A percentile compares a stretch with the other conserved stretches of the same genome.
These are phyloP conservation scores for Chlamydomonas applanata DNA, from an alignment of 139 green algal species.

Conservation along the genomic window DNA sequence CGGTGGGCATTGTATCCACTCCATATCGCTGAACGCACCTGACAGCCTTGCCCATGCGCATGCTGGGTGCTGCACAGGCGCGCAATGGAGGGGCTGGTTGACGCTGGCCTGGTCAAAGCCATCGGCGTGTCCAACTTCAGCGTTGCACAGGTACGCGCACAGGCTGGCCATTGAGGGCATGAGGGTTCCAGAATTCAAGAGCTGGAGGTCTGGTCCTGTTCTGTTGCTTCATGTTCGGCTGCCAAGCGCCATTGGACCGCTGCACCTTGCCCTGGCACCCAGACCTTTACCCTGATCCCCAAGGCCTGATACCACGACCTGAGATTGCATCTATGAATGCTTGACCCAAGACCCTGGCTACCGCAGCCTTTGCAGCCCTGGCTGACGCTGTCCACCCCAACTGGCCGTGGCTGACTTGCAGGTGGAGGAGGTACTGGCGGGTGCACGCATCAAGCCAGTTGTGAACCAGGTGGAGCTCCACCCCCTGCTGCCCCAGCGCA, in stretches of 20 bases:
- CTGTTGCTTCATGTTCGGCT: no score
- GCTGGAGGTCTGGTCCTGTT: neutral
- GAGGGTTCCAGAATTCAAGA: no score
- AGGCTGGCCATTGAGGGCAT: no score
- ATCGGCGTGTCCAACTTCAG: constrained; percentile 88
- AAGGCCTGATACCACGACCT: no score
- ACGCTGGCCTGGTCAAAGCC: constrained; percentile 60
- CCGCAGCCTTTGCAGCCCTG: no score
- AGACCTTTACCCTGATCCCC: no score
- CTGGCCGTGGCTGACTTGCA: no score
- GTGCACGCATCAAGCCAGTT: constrained; percentile 55
- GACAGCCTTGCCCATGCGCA: neutral
- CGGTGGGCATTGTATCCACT: neutral
- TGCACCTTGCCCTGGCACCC: no score
- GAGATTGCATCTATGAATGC: no score
- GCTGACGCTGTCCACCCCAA: no score
- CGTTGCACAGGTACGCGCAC: constrained; percentile 57
- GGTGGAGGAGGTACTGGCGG: constrained; percentile 68
- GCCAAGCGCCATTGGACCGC: no score
- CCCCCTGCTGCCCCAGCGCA: constrained; percentile 67
- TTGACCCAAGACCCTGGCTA: no score
- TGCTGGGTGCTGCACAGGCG: constrained; percentile 31
- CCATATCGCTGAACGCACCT: neutral
- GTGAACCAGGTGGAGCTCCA: constrained; percentile 88
- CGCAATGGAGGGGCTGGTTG: constrained; percentile 72